phyloP scores from a whole-genome alignment of 768 basidiomycete genomes.

The Cantharellus anzutake region DNA sequence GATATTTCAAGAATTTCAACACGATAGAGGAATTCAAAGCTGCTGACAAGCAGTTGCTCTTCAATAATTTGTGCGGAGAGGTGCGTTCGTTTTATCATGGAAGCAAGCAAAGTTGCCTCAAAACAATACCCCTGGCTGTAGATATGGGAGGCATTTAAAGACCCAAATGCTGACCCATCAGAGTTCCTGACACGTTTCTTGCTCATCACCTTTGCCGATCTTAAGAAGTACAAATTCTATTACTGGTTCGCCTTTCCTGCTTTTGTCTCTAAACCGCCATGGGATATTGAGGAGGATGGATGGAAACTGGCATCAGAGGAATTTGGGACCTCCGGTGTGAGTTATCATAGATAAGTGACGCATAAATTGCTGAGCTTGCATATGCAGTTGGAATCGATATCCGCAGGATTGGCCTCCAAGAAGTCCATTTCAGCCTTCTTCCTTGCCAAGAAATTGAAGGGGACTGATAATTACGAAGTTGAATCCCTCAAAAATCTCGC shows the following conservation, averaged over 20 bases:
- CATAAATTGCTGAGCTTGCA: not conserved
- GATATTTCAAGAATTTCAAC: constrained; percentile 84
- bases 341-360: too few species aligned
- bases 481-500: constrained; percentile 34
- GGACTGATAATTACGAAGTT: constrained; percentile 20
- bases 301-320: constrained; percentile 33
- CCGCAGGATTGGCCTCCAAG: not conserved
- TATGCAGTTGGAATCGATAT: constrained; percentile 1
- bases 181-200: constrained; percentile 56
- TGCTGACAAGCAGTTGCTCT: constrained; percentile 73
- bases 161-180: constrained; percentile 29
- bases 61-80: constrained; percentile 50
- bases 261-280: constrained; percentile 71
- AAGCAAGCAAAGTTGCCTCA: not conserved
- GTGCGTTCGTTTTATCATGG: constrained; percentile 21
- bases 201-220: constrained; percentile 84
- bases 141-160: constrained; percentile 50
- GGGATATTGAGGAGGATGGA: constrained; percentile 54
- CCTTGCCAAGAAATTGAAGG: constrained; percentile 34
- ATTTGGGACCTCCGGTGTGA: constrained; percentile 20
- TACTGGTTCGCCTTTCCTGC: constrained; percentile 99
- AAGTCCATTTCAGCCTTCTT: constrained; percentile 21
- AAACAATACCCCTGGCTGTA: constrained; percentile 14
- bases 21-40: constrained; percentile 92
- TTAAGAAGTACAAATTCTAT: constrained; percentile 95